phyloP scores from a whole-genome alignment of 768 basidiomycete genomes.

The Podaxis sp. region DNA sequence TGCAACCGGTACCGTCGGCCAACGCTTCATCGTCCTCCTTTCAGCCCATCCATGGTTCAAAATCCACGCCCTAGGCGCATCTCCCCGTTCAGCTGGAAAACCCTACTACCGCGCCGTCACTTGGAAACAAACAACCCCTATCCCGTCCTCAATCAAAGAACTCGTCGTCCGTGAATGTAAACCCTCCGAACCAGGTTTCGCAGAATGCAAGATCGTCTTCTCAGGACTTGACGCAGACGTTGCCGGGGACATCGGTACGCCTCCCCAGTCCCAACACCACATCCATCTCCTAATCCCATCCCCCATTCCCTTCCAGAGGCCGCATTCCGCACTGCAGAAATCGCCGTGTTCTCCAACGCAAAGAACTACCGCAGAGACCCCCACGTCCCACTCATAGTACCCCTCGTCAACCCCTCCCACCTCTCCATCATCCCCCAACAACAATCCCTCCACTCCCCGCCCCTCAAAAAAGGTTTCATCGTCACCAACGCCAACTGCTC shows the following conservation, averaged over 20 bases:
- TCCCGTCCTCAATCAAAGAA: slow-evolving; percentile 59
- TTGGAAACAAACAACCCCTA: slow-evolving; percentile 85
- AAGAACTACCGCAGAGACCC: slow-evolving; percentile 95
- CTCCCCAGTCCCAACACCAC: not conserved
- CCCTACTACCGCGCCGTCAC: slow-evolving; percentile 64
- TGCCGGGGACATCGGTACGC: slow-evolving; percentile 87
- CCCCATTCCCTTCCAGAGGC: slow-evolving; percentile 57
- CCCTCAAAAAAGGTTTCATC: slow-evolving; percentile 83
- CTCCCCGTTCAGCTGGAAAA: slow-evolving; percentile 82
- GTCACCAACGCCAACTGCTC: slow-evolving; percentile 99
- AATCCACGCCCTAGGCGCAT: slow-evolving; percentile 86
- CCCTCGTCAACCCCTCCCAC: slow-evolving; percentile 89
- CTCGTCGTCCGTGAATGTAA: slow-evolving; percentile 74
- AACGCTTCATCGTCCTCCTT: slow-evolving; percentile 89
- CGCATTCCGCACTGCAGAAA: slow-evolving; percentile 81
- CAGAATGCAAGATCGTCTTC: slow-evolving; percentile 83
- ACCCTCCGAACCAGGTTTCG: slow-evolving; percentile 58
- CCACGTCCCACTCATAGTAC: slow-evolving; percentile 90
- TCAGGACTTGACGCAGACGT: slow-evolving; percentile 95
- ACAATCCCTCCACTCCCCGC: slow-evolving; percentile 59
- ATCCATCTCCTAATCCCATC: slow-evolving; percentile 1
- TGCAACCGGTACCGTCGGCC: slow-evolving; percentile 93
- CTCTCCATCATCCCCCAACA: slow-evolving; percentile 83
- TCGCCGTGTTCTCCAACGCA: slow-evolving; percentile 95
- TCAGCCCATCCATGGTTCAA: slow-evolving; percentile 87